Evolutionary conservation across 2,329 filamentous ascomycete genomes (phyloP), one percentile per base, ranked within the genome.

Genomic region (Diplocarpon mali): DNA sequence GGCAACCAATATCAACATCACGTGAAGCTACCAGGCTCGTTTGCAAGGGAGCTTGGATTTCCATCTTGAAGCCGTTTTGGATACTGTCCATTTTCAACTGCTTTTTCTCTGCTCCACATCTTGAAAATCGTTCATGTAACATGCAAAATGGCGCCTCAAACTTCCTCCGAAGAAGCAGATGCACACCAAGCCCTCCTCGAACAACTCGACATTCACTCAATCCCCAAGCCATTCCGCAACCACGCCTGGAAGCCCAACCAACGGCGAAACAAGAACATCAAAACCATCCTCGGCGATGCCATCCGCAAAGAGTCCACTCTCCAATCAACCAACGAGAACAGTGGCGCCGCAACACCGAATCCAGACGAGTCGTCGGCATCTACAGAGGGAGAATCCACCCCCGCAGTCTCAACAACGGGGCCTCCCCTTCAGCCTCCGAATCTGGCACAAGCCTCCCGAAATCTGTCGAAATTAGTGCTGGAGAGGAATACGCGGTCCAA

Each of bases 211-310:
- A 87, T 95, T 59, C 83, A 92, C 64, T 77, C 80, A 48, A 78
- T 85, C 61, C 80, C 80, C 57, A 94, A 93, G 68, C 83, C 80
- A 59, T 98, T 95, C 72, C 89, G 90, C 64, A 95, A 88, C 62
- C 72, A 83, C 2, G 69, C 78, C 63, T 98, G 92, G 92, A 88
- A 85, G 61, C 87, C 92, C 13, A 87, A 90, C 54, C 83, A 89
- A 65, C 88, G 92, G 41, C 86, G 92, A 65, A 98, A 98, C 76
- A 98, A 98, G 72, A 96, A 95, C 65, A 82, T 96, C 66, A 96
- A 96, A 67, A 86, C 94, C 57, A 92, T 98, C 51, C 74, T 98
- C 49, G 84, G 87, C 48, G 92, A 98, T 59, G 85, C 84, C 11
- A 78, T 85, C 16, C 83, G 87, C 56, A 86, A 84, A 61, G 90